Base-by-base conservation (phyloP, 2,329 filamentous ascomycete species). In the Alternaria metachromatica region DNA sequence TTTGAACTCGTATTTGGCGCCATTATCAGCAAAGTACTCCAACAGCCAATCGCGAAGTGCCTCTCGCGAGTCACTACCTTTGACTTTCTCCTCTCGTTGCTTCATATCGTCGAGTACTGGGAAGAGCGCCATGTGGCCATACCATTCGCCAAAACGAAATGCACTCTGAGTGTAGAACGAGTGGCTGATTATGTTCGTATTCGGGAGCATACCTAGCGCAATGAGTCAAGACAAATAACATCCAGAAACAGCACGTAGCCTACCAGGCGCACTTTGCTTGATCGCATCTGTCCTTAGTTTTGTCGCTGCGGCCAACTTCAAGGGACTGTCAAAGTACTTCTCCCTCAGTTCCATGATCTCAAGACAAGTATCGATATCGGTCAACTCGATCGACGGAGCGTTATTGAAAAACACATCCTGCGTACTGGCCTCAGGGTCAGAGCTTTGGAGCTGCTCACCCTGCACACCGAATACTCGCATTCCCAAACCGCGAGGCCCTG, bases 171-270 rank as follows among this genome's bases (percentile, higher is more conserved):
- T 72, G 53, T 71, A 76, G 58, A 78, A 73, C 6, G 55, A 70
- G 55, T 57, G 79, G 75, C 66, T 68, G 48, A 82, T 82, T 3
- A 79, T 76, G 37, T 81, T 80, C 13, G 73, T 80, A 7, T 78
- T 82, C 3, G 63, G 66, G 6, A 71, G 48, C 59, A 59, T 65
- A 10, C 20, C 58, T 64, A 26, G 3, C 6, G 12, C 15, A 8
- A 44, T 55, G 26, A 60, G 58, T 26, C 7, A 28, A 33, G 10
- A 30, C 37, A 10, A 23, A 18, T 1, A 41, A 4, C 5, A 18
- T 20, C 20, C 12, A 11, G n/a, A 28, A 30, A 37, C 23, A 44
- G 10, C 9, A 45, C 9, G 18, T 48, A 79, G 72, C 61, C 56
- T 70, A 11, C 62, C 65, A 8, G 77, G 77, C 4, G 68, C 74